phyloP scores from a whole-genome alignment of 108 stramenopile genomes.

The Stephanodiscus triporus region DNA sequence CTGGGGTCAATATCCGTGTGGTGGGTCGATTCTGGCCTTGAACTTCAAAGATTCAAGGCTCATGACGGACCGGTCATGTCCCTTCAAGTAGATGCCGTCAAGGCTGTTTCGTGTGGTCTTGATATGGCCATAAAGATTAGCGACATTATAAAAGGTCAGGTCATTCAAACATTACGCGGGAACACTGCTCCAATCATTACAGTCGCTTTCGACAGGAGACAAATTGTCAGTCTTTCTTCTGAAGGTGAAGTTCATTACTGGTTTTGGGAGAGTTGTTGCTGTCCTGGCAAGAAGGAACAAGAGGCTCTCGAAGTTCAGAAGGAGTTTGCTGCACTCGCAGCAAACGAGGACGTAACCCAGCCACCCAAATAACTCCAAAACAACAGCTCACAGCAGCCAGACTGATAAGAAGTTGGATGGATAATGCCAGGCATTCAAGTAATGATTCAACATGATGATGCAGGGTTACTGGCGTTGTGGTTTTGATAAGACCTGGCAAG shows the following conservation, averaged over 20 bases:
- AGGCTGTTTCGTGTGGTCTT: constrained; percentile 61
- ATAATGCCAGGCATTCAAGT: too few species aligned
- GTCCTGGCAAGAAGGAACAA: too few species aligned
- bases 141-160: constrained; percentile 65
- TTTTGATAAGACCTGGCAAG: too few species aligned
- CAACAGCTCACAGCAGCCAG: too few species aligned
- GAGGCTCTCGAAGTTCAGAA: too few species aligned
- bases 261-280: constrained; percentile 17
- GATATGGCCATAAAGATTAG: constrained; percentile 56
- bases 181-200: constrained; percentile 54
- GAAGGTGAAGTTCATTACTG: constrained; percentile 40
- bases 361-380: too few species aligned
- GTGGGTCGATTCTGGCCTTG: constrained; percentile 55
- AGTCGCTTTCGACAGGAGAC: constrained; percentile 58
- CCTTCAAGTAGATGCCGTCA: constrained; percentile 60
- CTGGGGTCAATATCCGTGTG: constrained; percentile 55
- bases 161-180: constrained; percentile 58
- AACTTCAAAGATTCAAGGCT: constrained; percentile 49
- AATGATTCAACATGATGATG: too few species aligned
- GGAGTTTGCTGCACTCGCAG: too few species aligned
- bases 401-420: too few species aligned
- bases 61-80: constrained; percentile 57
- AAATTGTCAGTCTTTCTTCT: constrained; percentile 51
- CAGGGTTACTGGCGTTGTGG: too few species aligned
- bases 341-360: too few species aligned